phyloP scores from a whole-genome alignment of 2,329 filamentous ascomycete species.

The Penicillium sp. region DNA sequence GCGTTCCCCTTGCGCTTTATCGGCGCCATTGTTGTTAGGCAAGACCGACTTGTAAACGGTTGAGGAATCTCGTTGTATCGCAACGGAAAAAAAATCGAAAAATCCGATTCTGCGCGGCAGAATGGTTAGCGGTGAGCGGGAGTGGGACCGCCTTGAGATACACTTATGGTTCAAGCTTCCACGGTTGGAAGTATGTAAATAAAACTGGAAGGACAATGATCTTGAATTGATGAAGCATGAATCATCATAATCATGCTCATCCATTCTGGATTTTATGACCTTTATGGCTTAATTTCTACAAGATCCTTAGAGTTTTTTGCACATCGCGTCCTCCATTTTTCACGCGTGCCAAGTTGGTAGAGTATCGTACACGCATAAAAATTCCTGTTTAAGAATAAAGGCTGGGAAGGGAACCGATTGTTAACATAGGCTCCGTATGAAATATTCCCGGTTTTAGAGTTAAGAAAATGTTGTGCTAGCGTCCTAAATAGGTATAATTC shows the following conservation, averaged over 20 bases:
- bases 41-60: constrained; percentile 25
- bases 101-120: constrained; percentile 24
- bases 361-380: too few relatives aligned
- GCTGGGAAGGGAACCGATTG: neutral
- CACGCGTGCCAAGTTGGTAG: too few relatives aligned
- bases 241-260: too few relatives aligned
- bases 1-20: constrained; percentile 47
- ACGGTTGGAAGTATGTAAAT: too few relatives aligned
- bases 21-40: constrained; percentile 41
- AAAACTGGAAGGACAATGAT: too few relatives aligned
- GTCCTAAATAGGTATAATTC: neutral
- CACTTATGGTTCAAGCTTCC: neutral
- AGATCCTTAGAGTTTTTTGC: too few relatives aligned
- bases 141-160: constrained; percentile 8
- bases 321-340: too few relatives aligned
- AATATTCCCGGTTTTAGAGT: too few relatives aligned
- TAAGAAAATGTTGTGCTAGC: neutral
- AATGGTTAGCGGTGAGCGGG: constrained; percentile 16
- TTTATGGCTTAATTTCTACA: too few relatives aligned
- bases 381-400: neutral
- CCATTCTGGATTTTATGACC: too few relatives aligned
- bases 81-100: constrained; percentile 28
- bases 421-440: neutral
- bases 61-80: constrained; percentile 27
- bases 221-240: too few relatives aligned